Conservation (phyloP, 2,329 filamentous ascomycete species). For the Cordyceps cateniannulata region DNA sequence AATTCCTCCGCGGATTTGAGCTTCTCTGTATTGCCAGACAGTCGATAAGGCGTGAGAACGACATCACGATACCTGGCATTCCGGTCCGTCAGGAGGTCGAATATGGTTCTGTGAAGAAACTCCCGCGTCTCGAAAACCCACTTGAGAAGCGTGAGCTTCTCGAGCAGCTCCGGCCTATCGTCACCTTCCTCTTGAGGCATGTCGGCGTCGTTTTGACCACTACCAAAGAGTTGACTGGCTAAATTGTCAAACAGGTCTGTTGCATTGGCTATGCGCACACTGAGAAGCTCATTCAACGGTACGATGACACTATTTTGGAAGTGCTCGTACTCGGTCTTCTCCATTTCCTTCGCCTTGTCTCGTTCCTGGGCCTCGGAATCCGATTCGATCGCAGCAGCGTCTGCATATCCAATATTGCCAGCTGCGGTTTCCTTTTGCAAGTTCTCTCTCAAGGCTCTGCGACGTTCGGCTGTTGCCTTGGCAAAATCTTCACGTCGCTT, state of each 20-base stretch:
- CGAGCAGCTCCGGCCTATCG: conserved; percentile 85
- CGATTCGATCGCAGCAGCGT: conserved; percentile 74
- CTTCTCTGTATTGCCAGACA: conserved; percentile 72
- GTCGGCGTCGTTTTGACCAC: conserved; percentile 59
- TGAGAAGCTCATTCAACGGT: conserved; percentile 75
- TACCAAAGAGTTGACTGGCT: conserved; percentile 63
- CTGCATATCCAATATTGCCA: conserved; percentile 73
- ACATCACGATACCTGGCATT: conserved; percentile 83
- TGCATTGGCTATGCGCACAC: conserved; percentile 65
- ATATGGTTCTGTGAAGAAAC: conserved; percentile 74
- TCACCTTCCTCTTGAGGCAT: conserved; percentile 92
- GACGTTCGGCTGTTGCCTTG: conserved; percentile 44
- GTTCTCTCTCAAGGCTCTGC: conserved; percentile 61
- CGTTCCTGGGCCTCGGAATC: conserved; percentile 67
- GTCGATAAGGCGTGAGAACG: conserved; percentile 71
- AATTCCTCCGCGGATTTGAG: conserved; percentile 72
- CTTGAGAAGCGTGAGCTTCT: conserved; percentile 90
- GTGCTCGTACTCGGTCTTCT: conserved; percentile 74
- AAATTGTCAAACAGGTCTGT: conserved; percentile 74
- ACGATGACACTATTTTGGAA: conserved; percentile 81
- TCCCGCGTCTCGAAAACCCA: conserved; percentile 98
- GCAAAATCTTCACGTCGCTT: conserved; percentile 52
- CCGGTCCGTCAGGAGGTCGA: conserved; percentile 75
- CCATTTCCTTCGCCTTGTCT: conserved; percentile 61
- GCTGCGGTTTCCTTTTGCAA: conserved; percentile 73